Conservation (phyloP, 257 asterid genomes). For the Leptodermis oblonga region DNA sequence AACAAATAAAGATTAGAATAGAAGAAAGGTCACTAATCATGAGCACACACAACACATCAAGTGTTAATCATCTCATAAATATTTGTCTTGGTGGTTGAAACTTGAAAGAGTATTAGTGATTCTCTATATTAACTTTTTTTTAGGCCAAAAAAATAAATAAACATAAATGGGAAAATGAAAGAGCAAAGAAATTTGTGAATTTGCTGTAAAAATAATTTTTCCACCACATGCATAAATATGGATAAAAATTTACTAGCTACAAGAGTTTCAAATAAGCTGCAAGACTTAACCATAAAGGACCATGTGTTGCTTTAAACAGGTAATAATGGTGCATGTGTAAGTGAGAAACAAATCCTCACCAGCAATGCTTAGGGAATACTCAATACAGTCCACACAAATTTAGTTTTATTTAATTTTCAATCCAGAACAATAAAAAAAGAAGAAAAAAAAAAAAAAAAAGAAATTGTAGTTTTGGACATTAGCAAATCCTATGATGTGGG, state of each 20-base stretch:
- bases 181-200: too few relatives aligned
- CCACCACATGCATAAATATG: not conserved
- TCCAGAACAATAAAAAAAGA: too few relatives aligned
- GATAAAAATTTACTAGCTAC: not conserved
- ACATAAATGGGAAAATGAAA: too few relatives aligned
- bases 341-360: conserved; percentile 32
- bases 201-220: not conserved
- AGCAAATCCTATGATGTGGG: conserved; percentile 19
- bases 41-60: conserved; percentile 24
- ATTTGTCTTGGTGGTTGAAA: conserved; percentile 21
- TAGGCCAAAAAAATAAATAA: too few relatives aligned
- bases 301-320: conserved; percentile 37
- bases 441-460: too few relatives aligned
- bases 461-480: not conserved
- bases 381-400: conserved; percentile 21
- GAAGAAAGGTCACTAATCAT: conserved; percentile 21
- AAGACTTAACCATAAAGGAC: conserved; percentile 18
- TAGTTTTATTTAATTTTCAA: not conserved
- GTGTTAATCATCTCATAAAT: conserved; percentile 22
- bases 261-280: conserved; percentile 12
- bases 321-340: conserved; percentile 48
- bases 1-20: conserved; percentile 9
- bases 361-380: conserved; percentile 45
- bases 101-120: not conserved
- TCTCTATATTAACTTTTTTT: not conserved